Percentiles rank a stretch among this genome's conserved stretches.
Evolutionary conservation across 169 alveolate genomes (phyloP).

Genomic region (Cryptosporidium tyzzeri): DNA sequence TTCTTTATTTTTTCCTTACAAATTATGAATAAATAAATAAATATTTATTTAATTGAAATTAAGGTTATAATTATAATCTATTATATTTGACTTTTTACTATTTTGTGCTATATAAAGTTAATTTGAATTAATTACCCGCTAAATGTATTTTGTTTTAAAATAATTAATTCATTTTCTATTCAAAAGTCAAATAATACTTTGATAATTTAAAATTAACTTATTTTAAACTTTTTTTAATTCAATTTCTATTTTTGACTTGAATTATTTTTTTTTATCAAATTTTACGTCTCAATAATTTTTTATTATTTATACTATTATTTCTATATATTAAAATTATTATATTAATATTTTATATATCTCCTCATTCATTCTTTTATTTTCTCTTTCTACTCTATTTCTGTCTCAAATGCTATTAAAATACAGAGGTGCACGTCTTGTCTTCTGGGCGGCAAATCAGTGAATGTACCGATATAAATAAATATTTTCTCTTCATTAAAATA

Average conservation of each 20-base stretch:
- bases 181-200: neutral
- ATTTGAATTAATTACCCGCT: conserved; percentile 6
- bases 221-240: neutral
- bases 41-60: no score
- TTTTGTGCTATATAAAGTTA: neutral
- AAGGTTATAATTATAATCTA: no score
- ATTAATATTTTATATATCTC: no score
- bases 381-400: neutral
- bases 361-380: neutral
- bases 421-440: neutral
- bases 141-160: neutral
- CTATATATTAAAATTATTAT: neutral
- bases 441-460: neutral
- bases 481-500: no score
- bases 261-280: neutral
- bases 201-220: neutral
- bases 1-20: neutral
- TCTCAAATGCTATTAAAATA: neutral
- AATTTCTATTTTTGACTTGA: neutral
- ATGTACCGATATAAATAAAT: neutral
- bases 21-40: neutral
- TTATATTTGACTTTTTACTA: conserved; percentile 8
- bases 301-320: neutral
- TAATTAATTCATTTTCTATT: neutral
- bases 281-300: neutral